A percentile compares a stretch with the other conserved stretches of the same genome.
Evolutionary conservation across 345 rosid species (phyloP).

Genomic region (Kandelia obovata): DNA sequence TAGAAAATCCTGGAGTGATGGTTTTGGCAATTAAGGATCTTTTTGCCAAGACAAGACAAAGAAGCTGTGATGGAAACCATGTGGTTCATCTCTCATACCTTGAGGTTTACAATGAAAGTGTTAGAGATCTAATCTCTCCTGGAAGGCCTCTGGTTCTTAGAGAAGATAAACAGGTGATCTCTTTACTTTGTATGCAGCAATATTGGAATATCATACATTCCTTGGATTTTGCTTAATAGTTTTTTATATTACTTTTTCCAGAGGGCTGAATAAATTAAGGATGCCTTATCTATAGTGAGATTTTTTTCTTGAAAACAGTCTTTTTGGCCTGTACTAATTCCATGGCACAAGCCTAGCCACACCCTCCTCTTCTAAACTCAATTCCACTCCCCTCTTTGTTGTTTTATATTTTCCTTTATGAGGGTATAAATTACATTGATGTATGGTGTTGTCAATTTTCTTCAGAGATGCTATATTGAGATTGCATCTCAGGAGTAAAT

Average conservation of each 20-base stretch:
- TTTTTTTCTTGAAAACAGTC: too few species aligned
- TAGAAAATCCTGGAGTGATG: conserved; percentile 96
- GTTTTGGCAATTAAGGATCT: conserved; percentile 92
- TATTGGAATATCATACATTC: background rate
- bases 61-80: conserved; percentile 87
- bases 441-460: too few species aligned
- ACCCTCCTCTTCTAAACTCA: too few species aligned
- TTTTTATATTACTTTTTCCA: background rate
- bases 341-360: too few species aligned
- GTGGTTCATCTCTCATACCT: conserved; percentile 89
- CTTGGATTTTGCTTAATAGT: background rate
- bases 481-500: too few species aligned
- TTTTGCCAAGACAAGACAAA: conserved; percentile 75
- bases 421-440: too few species aligned
- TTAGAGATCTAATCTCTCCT: conserved; percentile 90
- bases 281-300: too few species aligned
- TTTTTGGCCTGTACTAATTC: too few species aligned
- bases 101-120: conserved; percentile 90
- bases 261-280: background rate
- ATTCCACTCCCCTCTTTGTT: too few species aligned
- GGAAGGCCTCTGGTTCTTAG: conserved; percentile 93
- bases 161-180: conserved; percentile 82
- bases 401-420: too few species aligned
- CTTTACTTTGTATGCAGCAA: background rate
- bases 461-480: too few species aligned